Percentiles rank a stretch among this genome's conserved stretches.
Conservation (phyloP, 257 asterid genomes). For the Euphrasia confusa region DNA sequence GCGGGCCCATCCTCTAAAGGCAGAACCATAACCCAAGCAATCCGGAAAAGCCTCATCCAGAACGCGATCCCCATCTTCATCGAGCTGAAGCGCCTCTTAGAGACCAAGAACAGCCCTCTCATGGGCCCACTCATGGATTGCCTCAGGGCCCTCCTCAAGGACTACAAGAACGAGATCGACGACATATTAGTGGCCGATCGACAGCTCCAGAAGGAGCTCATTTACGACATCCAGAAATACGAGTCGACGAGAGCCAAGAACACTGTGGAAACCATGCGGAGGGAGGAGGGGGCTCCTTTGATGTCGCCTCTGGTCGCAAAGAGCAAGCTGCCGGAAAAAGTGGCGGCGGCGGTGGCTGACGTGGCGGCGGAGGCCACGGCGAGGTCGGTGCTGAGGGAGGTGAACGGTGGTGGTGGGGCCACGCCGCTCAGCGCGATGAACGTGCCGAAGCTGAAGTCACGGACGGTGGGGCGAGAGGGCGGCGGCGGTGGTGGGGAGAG, state of each 20-base stretch:
- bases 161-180: conserved; percentile 87
- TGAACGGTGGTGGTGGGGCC: conserved; percentile 42
- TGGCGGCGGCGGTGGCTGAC: conserved; percentile 78
- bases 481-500: conserved; percentile 37
- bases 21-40: conserved; percentile 74
- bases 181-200: conserved; percentile 75
- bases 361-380: conserved; percentile 64
- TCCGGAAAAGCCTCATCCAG: conserved; percentile 79
- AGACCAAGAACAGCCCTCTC: conserved; percentile 83
- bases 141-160: conserved; percentile 83
- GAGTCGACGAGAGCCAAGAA: conserved; percentile 62
- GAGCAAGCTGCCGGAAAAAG: conserved; percentile 32
- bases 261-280: conserved; percentile 50
- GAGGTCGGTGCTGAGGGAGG: conserved; percentile 71
- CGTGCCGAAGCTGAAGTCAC: conserved; percentile 70
- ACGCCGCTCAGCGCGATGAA: conserved; percentile 78
- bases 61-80: conserved; percentile 90
- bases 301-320: conserved; percentile 36
- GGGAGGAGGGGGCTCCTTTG: conserved; percentile 28
- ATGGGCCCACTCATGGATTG: conserved; percentile 92
- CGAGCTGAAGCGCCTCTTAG: conserved; percentile 75
- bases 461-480: conserved; percentile 16
- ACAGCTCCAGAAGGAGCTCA: conserved; percentile 87
- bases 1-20: conserved; percentile 52
- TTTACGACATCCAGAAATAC: conserved; percentile 79